Evolutionary conservation across 1,139 yeast species (phyloP), one percentile per base, ranked within the genome.

Genomic region (Candida sp.): DNA sequence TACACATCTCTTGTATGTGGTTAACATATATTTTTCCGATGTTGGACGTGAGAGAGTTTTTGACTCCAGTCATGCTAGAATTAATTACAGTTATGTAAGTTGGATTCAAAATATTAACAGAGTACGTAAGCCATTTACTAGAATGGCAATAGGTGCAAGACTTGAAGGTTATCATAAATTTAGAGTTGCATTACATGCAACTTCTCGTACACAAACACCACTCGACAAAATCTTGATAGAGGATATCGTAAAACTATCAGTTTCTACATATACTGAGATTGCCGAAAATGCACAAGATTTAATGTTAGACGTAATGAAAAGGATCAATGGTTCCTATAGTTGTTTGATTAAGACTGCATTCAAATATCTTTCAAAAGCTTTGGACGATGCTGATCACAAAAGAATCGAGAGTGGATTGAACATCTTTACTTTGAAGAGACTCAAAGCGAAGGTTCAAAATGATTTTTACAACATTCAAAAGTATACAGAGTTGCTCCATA

Each of bases 1-100:
- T 60, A 82, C 82, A 52, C 81, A 82, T 37, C 72, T 85, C 40
- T 64, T 90, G 39, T 81, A 82, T 56, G 84, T 84, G 2, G 61
- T 86, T 43, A 82, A 86, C 53, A 81, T 86, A 8, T 93, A 96
- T 90, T 81, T 93, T 50, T 77, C 87, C 15, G 95, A 90, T 59
- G 86, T 87, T 23, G 96, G 96, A 1, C 75, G 81, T 49, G 96
- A 87, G 54, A 70, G 87, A 11, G 68, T 84, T 1, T 77, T 84
- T 41, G 84, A 77, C 42, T 67, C 78, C 9, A 80, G 83, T 48
- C 73, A 71, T 47, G 68, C 75, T 0, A 64, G 61, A 38, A 59
- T 72, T 33, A 66, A 63, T 50, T 67, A 64, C 56, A 64, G 65
- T 21, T 65, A 70, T 52, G 56, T 65, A 43, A 62, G 64, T 35